phyloP scores from a whole-genome alignment of 495 filamentous ascomycete genomes.

The Penicillium dipodomyicola region DNA sequence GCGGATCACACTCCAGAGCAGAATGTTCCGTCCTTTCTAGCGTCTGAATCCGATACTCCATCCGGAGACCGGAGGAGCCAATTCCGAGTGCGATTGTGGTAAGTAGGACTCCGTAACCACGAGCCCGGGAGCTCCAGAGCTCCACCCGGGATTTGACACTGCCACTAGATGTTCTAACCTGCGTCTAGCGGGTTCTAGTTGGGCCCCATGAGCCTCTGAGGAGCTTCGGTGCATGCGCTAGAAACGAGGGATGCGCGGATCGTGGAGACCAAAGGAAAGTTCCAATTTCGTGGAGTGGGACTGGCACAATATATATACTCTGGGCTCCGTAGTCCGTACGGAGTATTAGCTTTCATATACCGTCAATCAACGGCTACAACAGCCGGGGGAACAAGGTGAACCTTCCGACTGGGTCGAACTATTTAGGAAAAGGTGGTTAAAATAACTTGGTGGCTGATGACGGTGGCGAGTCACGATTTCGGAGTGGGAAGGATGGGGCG shows the following conservation, averaged over 20 bases:
- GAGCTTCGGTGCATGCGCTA: slow-evolving; percentile 20
- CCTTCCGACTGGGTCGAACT: slow-evolving; percentile 11
- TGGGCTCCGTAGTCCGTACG: too few relatives aligned
- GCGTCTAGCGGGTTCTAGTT: slow-evolving; percentile 32
- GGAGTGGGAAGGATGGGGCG: slow-evolving; percentile 3
- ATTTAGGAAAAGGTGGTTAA: neutral
- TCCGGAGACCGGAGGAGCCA: neutral
- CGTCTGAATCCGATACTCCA: neutral
- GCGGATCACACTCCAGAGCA: neutral
- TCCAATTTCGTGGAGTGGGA: slow-evolving; percentile 26
- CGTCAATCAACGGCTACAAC: slow-evolving; percentile 19
- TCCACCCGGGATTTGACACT: slow-evolving; percentile 22
- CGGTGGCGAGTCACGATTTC: neutral
- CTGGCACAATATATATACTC: slow-evolving; percentile 10
- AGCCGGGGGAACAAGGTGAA: slow-evolving; percentile 19
- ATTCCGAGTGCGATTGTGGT: slow-evolving; percentile 1
- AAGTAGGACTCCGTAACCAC: neutral
- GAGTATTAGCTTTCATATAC: slow-evolving; percentile 16
- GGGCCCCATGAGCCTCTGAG: slow-evolving; percentile 6
- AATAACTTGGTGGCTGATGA: slow-evolving; percentile 1
- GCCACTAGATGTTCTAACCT: slow-evolving; percentile 20
- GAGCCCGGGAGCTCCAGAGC: neutral
- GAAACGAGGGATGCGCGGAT: slow-evolving; percentile 29
- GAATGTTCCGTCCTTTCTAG: slow-evolving; percentile 8
- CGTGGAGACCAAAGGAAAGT: slow-evolving; percentile 24